A percentile compares a stretch with the other conserved stretches of the same genome.
Conservation (phyloP, 306 rosid species). For the Ammopiptanthus mongolicus region DNA sequence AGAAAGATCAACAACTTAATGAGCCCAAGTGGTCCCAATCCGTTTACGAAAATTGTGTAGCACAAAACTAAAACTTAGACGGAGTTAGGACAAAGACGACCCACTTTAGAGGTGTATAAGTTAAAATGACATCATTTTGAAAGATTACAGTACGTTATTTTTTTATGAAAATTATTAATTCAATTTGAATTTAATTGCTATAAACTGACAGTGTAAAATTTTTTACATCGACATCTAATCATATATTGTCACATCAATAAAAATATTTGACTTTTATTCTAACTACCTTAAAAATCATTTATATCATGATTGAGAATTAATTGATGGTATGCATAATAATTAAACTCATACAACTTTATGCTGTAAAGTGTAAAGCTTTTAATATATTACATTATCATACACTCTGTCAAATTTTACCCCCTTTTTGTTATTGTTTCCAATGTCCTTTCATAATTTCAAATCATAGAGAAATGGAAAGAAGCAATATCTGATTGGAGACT, state of each 20-base stretch:
- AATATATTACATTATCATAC: neutral
- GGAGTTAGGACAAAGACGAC: conserved; percentile 29
- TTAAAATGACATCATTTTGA: neutral
- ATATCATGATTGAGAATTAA: too few species aligned
- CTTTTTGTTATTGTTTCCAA: neutral
- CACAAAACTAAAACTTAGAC: neutral
- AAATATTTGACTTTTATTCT: too few species aligned
- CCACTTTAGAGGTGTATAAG: neutral
- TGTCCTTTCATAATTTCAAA: neutral
- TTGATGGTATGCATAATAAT: too few species aligned
- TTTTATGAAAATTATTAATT: neutral
- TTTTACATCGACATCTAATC: too few species aligned
- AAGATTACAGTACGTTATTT: neutral
- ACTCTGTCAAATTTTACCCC: neutral
- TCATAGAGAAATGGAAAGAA: neutral
- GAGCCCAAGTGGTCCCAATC: neutral
- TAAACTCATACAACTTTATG: neutral
- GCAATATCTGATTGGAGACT: neutral
- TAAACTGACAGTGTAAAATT: too few species aligned
- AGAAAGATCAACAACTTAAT: too few species aligned
- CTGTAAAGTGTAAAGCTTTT: neutral
- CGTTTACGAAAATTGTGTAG: conserved; percentile 20
- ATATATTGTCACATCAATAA: too few species aligned
- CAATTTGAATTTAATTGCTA: too few species aligned
- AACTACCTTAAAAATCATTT: too few species aligned